Evolutionary conservation across 192 early-diverging fungal genomes (phyloP).

Genomic region (Neocallimastix lanati): DNA sequence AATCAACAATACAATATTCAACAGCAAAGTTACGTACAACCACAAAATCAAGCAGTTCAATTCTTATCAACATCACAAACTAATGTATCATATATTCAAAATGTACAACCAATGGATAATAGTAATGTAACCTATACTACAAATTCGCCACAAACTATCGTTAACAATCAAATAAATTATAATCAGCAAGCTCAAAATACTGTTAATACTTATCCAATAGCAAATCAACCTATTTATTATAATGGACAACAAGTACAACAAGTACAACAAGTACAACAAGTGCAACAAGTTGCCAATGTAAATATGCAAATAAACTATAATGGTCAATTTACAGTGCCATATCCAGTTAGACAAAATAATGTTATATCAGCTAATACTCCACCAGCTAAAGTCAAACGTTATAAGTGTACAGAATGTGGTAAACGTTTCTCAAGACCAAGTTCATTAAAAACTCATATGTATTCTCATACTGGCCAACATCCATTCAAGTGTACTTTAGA

Average conservation of each 20-base stretch:
- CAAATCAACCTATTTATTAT: not conserved
- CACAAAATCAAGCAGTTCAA: not conserved
- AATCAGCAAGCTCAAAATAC: not conserved
- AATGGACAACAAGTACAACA: not conserved
- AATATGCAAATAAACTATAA: not conserved
- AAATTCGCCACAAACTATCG: not conserved
- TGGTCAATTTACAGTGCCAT: not conserved
- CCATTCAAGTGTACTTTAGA: slow-evolving; percentile 42
- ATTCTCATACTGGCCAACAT: slow-evolving; percentile 60
- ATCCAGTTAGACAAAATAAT: not conserved
- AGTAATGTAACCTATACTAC: not conserved
- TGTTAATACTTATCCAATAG: no score
- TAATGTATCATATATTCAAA: not conserved
- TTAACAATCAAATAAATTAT: not conserved
- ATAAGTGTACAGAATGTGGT: slow-evolving; percentile 34
- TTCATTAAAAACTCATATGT: slow-evolving; percentile 44
- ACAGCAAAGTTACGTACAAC: not conserved
- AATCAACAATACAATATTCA: not conserved
- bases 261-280: not conserved
- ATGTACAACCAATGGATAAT: not conserved
- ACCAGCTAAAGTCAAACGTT: slow-evolving; percentile 15
- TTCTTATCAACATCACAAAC: not conserved
- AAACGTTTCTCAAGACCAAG: slow-evolving; percentile 54
- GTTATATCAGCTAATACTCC: not conserved
- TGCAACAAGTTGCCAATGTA: not conserved